Conservation (phyloP, 2,329 filamentous ascomycete species). For the Hysterium pulicare region DNA sequence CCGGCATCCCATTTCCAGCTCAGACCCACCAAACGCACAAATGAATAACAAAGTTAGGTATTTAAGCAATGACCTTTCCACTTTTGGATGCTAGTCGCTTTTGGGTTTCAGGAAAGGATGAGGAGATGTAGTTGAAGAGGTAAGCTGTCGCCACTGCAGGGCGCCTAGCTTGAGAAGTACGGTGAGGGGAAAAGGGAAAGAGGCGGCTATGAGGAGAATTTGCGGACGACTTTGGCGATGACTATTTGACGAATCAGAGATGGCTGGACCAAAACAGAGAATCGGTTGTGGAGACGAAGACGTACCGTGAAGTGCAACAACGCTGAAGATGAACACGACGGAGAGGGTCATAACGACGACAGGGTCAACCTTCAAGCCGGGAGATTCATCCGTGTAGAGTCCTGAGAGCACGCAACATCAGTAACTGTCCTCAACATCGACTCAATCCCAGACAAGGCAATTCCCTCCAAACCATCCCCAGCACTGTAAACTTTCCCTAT, state of each 20-base stretch:
- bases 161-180: neutral
- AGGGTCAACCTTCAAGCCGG: slow-evolving; percentile 94
- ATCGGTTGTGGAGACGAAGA: slow-evolving; percentile 21
- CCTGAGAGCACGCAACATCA: slow-evolving; percentile 46
- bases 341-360: slow-evolving; percentile 95
- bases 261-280: too few relatives aligned
- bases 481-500: too few relatives aligned
- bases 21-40: too few relatives aligned
- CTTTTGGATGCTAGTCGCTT: too few relatives aligned
- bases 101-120: neutral
- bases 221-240: slow-evolving; percentile 90
- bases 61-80: neutral
- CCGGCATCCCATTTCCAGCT: too few relatives aligned
- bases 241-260: too few relatives aligned
- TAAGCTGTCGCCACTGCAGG: slow-evolving; percentile 2
- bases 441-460: too few relatives aligned
- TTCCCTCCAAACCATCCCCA: too few relatives aligned
- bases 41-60: neutral
- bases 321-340: slow-evolving; percentile 97
- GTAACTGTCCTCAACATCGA: slow-evolving; percentile 11
- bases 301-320: slow-evolving; percentile 95
- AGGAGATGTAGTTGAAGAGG: neutral
- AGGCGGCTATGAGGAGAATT: slow-evolving; percentile 61
- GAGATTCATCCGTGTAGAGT: slow-evolving; percentile 97
- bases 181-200: too few relatives aligned